A percentile compares a stretch with the other conserved stretches of the same genome.
Evolutionary conservation across 371 early-diverging fungal genomes (phyloP).

Genomic region (Syncephalastrum sp.): DNA sequence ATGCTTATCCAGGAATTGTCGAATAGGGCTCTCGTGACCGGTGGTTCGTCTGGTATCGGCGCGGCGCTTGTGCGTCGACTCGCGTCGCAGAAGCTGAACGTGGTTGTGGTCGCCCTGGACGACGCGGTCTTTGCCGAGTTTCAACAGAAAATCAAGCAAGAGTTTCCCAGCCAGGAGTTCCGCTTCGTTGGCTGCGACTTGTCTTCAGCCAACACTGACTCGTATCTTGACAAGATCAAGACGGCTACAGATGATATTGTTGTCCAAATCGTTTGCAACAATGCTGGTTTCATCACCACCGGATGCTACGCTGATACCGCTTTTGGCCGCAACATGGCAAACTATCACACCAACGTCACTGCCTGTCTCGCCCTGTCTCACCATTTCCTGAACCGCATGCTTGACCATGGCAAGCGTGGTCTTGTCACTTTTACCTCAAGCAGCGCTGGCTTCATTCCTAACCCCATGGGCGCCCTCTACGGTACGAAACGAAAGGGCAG

Average conservation of each 20-base stretch:
- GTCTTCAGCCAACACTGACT: constrained; percentile 31
- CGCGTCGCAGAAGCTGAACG: constrained; percentile 55
- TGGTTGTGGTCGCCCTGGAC: constrained; percentile 60
- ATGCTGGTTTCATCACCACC: constrained; percentile 64
- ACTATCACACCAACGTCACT: constrained; percentile 58
- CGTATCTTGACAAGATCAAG: constrained; percentile 45
- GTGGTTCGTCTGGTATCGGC: constrained; percentile 68
- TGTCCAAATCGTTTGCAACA: constrained; percentile 61
- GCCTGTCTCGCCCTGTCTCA: constrained; percentile 48
- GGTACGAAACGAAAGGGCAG: constrained; percentile 18
- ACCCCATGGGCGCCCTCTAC: constrained; percentile 58
- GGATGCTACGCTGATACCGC: constrained; percentile 53
- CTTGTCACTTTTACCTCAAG: constrained; percentile 60
- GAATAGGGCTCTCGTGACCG: constrained; percentile 50
- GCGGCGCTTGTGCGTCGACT: constrained; percentile 56
- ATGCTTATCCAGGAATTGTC: neutral
- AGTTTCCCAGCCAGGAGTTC: constrained; percentile 49
- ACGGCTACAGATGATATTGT: constrained; percentile 47
- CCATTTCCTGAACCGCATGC: constrained; percentile 51
- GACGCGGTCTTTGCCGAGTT: constrained; percentile 41
- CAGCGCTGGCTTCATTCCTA: constrained; percentile 58
- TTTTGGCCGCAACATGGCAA: constrained; percentile 43
- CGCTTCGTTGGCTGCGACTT: constrained; percentile 58
- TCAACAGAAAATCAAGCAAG: constrained; percentile 35
- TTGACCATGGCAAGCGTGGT: constrained; percentile 41